Percentiles rank a stretch among this genome's conserved stretches.
phyloP scores from a whole-genome alignment of 768 basidiomycete species.

The Coprinopsis cinerea region DNA sequence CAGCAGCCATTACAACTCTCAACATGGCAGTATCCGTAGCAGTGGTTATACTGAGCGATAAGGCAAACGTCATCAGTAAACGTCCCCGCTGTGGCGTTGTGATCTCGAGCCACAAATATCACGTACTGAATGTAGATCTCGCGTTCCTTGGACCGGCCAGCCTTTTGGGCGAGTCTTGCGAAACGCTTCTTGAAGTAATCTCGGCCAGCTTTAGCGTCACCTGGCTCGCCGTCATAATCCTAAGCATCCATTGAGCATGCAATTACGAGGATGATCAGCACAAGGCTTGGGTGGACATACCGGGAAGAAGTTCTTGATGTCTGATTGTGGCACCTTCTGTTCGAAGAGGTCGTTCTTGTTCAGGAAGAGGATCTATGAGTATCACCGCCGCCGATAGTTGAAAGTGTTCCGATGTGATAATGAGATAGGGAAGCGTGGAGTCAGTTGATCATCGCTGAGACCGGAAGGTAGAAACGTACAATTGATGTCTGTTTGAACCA shows the following conservation, averaged over 20 bases:
- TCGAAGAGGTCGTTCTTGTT: constrained; percentile 95
- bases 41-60: constrained; percentile 62
- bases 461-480: constrained; percentile 36
- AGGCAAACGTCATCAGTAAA: neutral
- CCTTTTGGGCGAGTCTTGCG: constrained; percentile 74
- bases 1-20: constrained; percentile 91
- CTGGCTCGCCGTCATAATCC: constrained; percentile 81
- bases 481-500: constrained; percentile 96
- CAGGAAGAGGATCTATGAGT: constrained; percentile 77
- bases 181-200: constrained; percentile 91
- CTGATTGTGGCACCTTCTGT: constrained; percentile 72
- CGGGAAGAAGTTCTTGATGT: constrained; percentile 87
- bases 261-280: neutral
- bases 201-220: constrained; percentile 68
- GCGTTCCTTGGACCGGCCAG: constrained; percentile 76
- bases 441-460: neutral
- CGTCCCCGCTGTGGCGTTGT: neutral
- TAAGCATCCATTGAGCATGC: constrained; percentile 20
- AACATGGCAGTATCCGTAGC: constrained; percentile 88
- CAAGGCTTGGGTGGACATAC: constrained; percentile 1
- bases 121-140: constrained; percentile 94
- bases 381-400: no score
- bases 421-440: neutral
- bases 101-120: constrained; percentile 4
- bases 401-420: no score